Evolutionary conservation across 345 rosid species (phyloP), one percentile per base, ranked within the genome.

Genomic region (Turnera subulata): DNA sequence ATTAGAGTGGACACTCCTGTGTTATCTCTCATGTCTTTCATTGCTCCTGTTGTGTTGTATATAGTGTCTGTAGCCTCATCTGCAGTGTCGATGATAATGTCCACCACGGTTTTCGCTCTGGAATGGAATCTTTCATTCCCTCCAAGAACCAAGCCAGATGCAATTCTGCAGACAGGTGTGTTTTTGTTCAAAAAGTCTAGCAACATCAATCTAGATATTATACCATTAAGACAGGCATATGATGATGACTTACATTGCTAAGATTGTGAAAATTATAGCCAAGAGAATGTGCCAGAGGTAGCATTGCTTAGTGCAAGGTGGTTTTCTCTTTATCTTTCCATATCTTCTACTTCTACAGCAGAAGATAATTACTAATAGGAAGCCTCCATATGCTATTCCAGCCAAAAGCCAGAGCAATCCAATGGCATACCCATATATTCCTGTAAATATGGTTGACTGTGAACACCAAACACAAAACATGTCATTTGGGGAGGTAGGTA

Each of bases 381-480:
- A 67, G 20, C 16, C 25, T 53, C 82, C 85, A 51, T 72, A 76
- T 11, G 67, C 5, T 0, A 74, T 40, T 39, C 87, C 94, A 64
- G 59, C 38, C 35, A 86, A 20, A 45, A 86, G 77, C 87, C 89
- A 83, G 21, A 79, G 33, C 4, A 73, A 15, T 1, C 75, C 94
- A 59, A 78, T 60, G 40, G 68, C 65, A 54, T 81, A 83, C 0
- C 94, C 89, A 66, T 66, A 73, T 5, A 79, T 53, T 22, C 94
- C 94, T 45, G 89, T 83, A 50, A 74, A 86, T 55, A 65, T 50
- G 45, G 73, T 64, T 22, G 94, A 83, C 94, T 86, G 89, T 74
- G 74, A 2, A 58, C 18, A 32, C 4, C 35, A 43, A 40, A 25
- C 45, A 40, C 8, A 21, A 21, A 14, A 22, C 39, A 29, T 52